Evolutionary conservation across 2,329 filamentous ascomycete genomes (phyloP), one percentile per base, ranked within the genome.

Genomic region (Drechmeria coniospora): DNA sequence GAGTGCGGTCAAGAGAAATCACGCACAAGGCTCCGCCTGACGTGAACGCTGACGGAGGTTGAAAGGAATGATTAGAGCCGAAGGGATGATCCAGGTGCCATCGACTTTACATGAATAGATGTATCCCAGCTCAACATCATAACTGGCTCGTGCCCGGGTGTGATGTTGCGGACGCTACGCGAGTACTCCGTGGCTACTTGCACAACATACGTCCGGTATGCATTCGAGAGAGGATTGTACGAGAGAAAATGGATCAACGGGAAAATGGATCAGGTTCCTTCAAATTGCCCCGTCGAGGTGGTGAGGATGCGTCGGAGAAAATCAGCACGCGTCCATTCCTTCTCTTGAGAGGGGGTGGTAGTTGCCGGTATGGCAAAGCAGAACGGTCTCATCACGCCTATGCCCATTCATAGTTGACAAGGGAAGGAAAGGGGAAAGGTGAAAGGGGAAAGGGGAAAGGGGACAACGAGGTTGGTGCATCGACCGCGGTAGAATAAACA

Each of bases 321-420:
- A 36, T 74, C 69, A 68, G 57, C 71, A 74, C 63, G 57, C 59
- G 60, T 59, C 64, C 59, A 57, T 21, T 9, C n/a, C 24, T 26
- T 17, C 18, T 25, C 21, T 15, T 16, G 15, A 9, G 10, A 11
- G 46, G 53, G 42, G 57, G 53, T 58, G 55, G 57, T 59, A 63
- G 59, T 51, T 53, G 53, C n/a, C 56, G 57, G 66, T 74, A 53
- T 57, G 53, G 31, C 57, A 65, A 61, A 49, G 53, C 57, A 49
- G 35, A 65, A 67, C 69, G 65, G 61, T 61, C 74, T 79, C 78
- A 68, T 84, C 77, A 77, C 63, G 51, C 70, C 74, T 75, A 74
- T 68, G 51, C 70, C 74, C 76, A 74, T 68, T 70, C 46, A 71
- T 82, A 82, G 76, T 82, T 81, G 73, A 66, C 70, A 54, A 50